Evolutionary conservation across 108 stramenopile species (phyloP).

Genomic region (Nitzschia putrida): DNA sequence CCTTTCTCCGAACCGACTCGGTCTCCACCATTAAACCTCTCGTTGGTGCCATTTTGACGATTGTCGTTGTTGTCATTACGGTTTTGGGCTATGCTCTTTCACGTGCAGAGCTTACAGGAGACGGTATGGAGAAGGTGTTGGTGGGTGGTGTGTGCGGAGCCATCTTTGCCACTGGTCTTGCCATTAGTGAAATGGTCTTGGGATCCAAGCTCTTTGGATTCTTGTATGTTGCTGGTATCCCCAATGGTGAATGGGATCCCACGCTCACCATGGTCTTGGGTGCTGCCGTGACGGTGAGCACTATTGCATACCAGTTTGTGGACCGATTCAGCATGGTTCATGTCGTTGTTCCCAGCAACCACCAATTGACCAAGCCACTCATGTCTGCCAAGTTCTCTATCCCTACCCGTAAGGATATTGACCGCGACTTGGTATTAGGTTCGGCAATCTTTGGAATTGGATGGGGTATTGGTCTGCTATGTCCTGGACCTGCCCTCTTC

Average conservation of each 20-base stretch:
- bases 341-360: too few relatives aligned
- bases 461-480: constrained; percentile 53
- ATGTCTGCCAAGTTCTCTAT: constrained; percentile 25
- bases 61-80: background rate
- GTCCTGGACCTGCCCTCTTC: constrained; percentile 60
- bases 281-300: constrained; percentile 60
- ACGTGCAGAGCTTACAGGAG: background rate
- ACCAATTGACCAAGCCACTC: background rate
- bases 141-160: constrained; percentile 30
- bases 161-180: constrained; percentile 61
- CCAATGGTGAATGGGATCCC: constrained; percentile 72
- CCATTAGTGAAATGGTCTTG: constrained; percentile 61
- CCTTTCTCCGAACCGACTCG: constrained; percentile 11
- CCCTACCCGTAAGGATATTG: constrained; percentile 43
- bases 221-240: constrained; percentile 48
- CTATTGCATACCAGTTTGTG: constrained; percentile 61
- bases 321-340: background rate
- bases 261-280: constrained; percentile 80
- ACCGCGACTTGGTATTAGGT: constrained; percentile 43
- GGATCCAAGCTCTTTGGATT: constrained; percentile 69
- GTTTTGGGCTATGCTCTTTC: background rate
- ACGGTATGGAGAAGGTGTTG: constrained; percentile 4
- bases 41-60: background rate
- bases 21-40: background rate
- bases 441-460: constrained; percentile 51